Evolutionary conservation across 441 rosid genomes (phyloP).

Genomic region (Populus hybrid): DNA sequence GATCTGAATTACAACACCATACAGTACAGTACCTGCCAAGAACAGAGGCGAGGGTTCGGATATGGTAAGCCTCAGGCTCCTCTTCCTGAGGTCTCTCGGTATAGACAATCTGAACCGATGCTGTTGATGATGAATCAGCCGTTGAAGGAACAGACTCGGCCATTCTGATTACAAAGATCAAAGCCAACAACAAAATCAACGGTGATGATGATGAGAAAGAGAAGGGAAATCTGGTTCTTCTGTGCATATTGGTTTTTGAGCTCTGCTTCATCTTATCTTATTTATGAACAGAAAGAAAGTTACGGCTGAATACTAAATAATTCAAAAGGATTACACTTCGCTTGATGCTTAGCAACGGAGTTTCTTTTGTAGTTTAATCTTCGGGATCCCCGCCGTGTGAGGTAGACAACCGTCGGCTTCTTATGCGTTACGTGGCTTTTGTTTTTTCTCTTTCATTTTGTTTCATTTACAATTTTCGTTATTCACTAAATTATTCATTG

Average conservation of each 20-base stretch:
- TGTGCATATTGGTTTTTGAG: neutral
- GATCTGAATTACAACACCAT: neutral
- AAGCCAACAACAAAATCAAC: neutral
- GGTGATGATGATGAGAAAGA: neutral
- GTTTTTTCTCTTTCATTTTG: too few species aligned
- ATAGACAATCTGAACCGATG: constrained; percentile 62
- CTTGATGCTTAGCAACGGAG: too few species aligned
- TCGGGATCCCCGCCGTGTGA: too few species aligned
- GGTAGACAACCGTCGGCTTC: too few species aligned
- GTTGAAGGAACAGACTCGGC: constrained; percentile 34
- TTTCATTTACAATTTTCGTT: too few species aligned
- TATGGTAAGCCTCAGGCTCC: constrained; percentile 56
- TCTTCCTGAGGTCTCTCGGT: constrained; percentile 55
- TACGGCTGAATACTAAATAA: too few species aligned
- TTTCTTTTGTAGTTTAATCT: too few species aligned
- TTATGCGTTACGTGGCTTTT: too few species aligned
- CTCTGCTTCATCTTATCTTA: neutral
- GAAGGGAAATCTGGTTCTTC: neutral
- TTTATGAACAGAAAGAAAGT: too few species aligned
- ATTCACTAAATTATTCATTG: too few species aligned
- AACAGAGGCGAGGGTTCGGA: constrained; percentile 66
- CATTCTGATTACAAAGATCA: constrained; percentile 35
- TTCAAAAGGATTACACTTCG: too few species aligned
- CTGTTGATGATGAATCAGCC: constrained; percentile 17
- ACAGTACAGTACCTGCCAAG: constrained; percentile 56